A percentile compares a stretch with the other conserved stretches of the same genome.
These are phyloP conservation scores for Ogataea trehalophila DNA, from an alignment of 805 yeast genomes.

Conservation along the genomic window DNA sequence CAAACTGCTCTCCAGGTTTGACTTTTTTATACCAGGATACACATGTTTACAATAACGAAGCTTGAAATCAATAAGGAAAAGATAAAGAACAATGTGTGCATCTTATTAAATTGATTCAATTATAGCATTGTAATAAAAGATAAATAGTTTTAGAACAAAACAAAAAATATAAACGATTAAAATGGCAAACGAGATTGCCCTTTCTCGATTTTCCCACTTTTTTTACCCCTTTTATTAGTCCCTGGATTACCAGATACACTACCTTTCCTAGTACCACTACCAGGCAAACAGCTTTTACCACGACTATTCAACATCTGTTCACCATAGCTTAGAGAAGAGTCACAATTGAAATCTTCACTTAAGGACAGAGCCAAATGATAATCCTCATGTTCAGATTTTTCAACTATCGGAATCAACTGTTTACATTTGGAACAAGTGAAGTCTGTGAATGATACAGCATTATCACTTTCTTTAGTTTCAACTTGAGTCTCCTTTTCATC, in stretches of 20 bases:
- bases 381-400: slow-evolving; percentile 23
- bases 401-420: background rate
- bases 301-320: slow-evolving; percentile 8
- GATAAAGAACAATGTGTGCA: no score
- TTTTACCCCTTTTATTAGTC: slow-evolving; percentile 2
- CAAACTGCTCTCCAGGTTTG: background rate
- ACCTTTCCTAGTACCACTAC: background rate
- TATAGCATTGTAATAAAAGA: slow-evolving; percentile 33
- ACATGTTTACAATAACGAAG: no score
- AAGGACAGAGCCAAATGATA: slow-evolving; percentile 25
- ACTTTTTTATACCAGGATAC: slow-evolving; percentile 17
- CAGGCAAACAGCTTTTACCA: background rate
- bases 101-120: no score
- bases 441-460: background rate
- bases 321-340: slow-evolving; percentile 9
- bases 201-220: slow-evolving; percentile 2
- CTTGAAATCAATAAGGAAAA: no score
- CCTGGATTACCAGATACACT: background rate
- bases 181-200: slow-evolving; percentile 16
- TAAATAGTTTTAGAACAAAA: background rate
- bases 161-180: background rate
- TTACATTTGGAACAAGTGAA: slow-evolving; percentile 15
- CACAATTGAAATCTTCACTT: slow-evolving; percentile 15
- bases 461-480: background rate
- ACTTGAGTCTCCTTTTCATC: background rate